phyloP scores from a whole-genome alignment of 169 alveolate species.

The Cryptosporidium baileyi region DNA sequence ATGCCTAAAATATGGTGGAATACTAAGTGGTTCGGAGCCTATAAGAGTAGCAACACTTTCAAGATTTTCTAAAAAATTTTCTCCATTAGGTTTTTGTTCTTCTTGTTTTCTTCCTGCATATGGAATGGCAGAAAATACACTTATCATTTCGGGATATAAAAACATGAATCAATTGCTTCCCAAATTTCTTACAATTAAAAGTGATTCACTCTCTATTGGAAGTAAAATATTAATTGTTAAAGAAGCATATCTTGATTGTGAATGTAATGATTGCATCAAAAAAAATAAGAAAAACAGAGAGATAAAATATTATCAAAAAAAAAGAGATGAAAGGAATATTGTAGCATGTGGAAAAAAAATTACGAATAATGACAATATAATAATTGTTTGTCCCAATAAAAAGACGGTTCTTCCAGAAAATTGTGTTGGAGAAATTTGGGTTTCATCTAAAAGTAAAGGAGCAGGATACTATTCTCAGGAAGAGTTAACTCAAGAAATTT shows the following conservation, averaged over 20 bases:
- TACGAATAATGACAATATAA: slow-evolving; percentile 24
- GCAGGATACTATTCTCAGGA: slow-evolving; percentile 66
- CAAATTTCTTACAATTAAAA: slow-evolving; percentile 16
- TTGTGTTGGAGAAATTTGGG: slow-evolving; percentile 74
- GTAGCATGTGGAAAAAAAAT: slow-evolving; percentile 25
- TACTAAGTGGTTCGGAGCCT: slow-evolving; percentile 72
- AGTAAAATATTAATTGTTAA: not conserved
- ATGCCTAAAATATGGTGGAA: slow-evolving; percentile 60
- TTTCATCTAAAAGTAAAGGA: slow-evolving; percentile 71
- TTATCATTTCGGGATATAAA: slow-evolving; percentile 70
- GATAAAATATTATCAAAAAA: not conserved
- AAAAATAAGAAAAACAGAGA: not conserved
- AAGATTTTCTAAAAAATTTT: slow-evolving; percentile 67
- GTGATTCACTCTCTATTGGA: not conserved
- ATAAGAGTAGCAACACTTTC: slow-evolving; percentile 62
- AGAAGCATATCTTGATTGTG: slow-evolving; percentile 12
- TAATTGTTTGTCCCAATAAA: slow-evolving; percentile 66
- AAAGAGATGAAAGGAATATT: not conserved
- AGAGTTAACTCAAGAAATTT: slow-evolving; percentile 70
- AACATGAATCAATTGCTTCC: slow-evolving; percentile 9
- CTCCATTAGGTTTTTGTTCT: slow-evolving; percentile 71
- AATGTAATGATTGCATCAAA: slow-evolving; percentile 6
- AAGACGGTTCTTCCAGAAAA: slow-evolving; percentile 67
- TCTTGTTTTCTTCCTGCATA: slow-evolving; percentile 73
- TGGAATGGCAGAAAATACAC: slow-evolving; percentile 77